These are phyloP conservation scores for Cardamine resedifolia DNA, from an alignment of 345 rosid genomes.

Conservation along the genomic window DNA sequence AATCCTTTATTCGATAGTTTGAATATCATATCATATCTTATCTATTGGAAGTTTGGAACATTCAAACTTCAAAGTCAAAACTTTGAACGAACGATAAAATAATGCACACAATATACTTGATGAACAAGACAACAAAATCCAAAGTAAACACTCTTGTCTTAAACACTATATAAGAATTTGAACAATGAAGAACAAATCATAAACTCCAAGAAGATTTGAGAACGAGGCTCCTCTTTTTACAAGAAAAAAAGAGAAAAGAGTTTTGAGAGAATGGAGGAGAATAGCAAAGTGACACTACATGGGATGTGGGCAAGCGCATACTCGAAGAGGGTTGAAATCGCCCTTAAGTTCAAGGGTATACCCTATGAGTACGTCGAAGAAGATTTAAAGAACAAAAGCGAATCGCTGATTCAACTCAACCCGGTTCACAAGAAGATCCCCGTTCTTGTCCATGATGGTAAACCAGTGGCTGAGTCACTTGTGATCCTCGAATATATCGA, in stretches of 20 bases:
- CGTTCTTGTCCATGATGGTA: conserved; percentile 46
- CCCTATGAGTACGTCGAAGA: conserved; percentile 41
- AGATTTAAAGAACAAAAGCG: conserved; percentile 37
- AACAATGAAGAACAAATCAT: background rate
- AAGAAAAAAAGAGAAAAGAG: background rate
- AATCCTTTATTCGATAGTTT: background rate
- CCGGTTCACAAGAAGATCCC: conserved; percentile 39
- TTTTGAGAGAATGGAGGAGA: conserved; percentile 22
- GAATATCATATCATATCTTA: background rate
- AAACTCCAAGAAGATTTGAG: background rate
- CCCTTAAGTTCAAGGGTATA: conserved; percentile 36
- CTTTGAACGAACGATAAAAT: conserved; percentile 11
- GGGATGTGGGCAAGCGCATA: conserved; percentile 41
- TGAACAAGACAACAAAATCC: conserved; percentile 5
- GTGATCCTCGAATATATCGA: conserved; percentile 39
- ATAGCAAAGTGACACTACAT: conserved; percentile 34
- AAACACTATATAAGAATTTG: background rate
- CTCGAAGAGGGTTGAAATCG: conserved; percentile 32
- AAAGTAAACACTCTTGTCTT: background rate
- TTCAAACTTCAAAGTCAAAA: conserved; percentile 15
- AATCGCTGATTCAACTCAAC: conserved; percentile 22
- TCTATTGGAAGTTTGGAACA: background rate
- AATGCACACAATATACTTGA: conserved; percentile 3
- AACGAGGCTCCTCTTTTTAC: too few relatives aligned
- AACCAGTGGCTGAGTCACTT: conserved; percentile 30